Evolutionary conservation across 306 rosid species (phyloP).

Genomic region (Cicer bijugum): DNA sequence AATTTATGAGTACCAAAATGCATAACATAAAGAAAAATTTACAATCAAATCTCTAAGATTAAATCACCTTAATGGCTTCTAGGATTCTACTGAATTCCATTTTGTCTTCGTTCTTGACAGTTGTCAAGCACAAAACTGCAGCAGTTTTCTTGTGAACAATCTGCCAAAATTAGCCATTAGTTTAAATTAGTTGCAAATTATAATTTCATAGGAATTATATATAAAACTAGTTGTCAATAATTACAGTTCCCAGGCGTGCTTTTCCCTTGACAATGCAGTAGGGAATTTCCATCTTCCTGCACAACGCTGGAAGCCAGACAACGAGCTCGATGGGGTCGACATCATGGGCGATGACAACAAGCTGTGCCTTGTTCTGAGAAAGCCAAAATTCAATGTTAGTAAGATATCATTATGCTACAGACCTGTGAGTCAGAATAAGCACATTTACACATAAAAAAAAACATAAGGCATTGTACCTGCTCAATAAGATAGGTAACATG

Average conservation of each 20-base stretch:
- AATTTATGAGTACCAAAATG: background rate
- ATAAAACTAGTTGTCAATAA: background rate
- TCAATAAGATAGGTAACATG: constrained; percentile 80
- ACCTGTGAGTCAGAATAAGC: too few relatives aligned
- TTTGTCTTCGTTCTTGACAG: constrained; percentile 85
- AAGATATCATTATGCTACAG: background rate
- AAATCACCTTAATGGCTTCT: constrained; percentile 74
- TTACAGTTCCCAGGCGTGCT: constrained; percentile 75
- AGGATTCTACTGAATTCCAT: constrained; percentile 71
- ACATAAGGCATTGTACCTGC: constrained; percentile 49
- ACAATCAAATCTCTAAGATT: background rate
- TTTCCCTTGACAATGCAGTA: constrained; percentile 88
- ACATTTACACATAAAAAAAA: background rate
- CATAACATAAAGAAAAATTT: background rate
- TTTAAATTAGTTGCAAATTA: background rate
- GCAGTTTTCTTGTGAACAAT: constrained; percentile 81
- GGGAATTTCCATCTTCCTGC: constrained; percentile 88
- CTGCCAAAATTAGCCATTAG: constrained; percentile 41
- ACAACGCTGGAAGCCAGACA: constrained; percentile 82
- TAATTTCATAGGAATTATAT: background rate
- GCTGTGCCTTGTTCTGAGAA: constrained; percentile 71
- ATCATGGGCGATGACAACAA: constrained; percentile 81
- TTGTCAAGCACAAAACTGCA: constrained; percentile 72
- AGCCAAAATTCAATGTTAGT: background rate
- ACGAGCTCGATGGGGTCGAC: constrained; percentile 87